Conservation (phyloP, 2,329 filamentous ascomycete species). For the Tolypocladium ovalisporum region DNA sequence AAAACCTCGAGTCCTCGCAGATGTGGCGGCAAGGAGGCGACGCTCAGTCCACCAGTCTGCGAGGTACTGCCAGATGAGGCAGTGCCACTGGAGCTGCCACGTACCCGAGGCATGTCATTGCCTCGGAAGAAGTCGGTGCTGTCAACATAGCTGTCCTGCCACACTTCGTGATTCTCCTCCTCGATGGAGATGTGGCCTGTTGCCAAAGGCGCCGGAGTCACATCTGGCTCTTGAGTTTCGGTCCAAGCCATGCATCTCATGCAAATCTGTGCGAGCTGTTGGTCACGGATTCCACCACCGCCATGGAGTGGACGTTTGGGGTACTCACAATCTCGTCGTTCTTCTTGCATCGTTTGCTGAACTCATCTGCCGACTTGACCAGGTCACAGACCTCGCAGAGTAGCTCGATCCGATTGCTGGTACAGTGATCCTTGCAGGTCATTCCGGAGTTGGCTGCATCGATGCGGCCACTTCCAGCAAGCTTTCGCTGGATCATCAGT, state of each 20-base stretch:
- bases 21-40: conserved; percentile 1
- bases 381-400: conserved; percentile 20
- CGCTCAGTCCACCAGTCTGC: not conserved
- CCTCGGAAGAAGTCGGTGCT: conserved; percentile 15
- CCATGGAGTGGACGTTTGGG: not conserved
- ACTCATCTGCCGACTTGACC: conserved; percentile 15
- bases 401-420: conserved; percentile 12
- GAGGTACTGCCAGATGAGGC: not conserved
- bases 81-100: no score
- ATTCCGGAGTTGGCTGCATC: conserved; percentile 22
- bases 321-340: conserved; percentile 18
- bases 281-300: not conserved
- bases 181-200: conserved; percentile 22
- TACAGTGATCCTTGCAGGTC: conserved; percentile 22
- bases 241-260: conserved; percentile 23
- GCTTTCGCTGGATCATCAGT: conserved; percentile 11
- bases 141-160: conserved; percentile 3
- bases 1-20: not conserved
- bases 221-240: conserved; percentile 21
- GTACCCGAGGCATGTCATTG: conserved; percentile 10
- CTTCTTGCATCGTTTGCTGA: conserved; percentile 17
- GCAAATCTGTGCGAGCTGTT: conserved; percentile 17
- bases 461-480: conserved; percentile 5
- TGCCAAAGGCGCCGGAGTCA: conserved; percentile 16
- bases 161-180: conserved; percentile 10